Evolutionary conservation across 1,284 basidiomycete genomes (phyloP), one percentile per base, ranked within the genome.

Genomic region (Tylopilus sp.): DNA sequence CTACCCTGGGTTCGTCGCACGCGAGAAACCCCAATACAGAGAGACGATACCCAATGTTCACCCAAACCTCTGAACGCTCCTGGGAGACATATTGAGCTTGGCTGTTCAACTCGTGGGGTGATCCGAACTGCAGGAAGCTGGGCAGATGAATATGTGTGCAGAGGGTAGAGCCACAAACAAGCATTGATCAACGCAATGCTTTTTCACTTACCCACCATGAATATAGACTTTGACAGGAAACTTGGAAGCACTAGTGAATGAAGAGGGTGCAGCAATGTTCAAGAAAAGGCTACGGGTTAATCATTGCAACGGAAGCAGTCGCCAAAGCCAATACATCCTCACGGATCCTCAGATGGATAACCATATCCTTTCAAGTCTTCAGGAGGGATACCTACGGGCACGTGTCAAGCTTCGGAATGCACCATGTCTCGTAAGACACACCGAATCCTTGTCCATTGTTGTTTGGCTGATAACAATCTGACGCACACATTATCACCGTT

Each of bases 101-200:
- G 41, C 68, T 71, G 42, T 64, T 71, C 16, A 81, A 63, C 13
- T 66, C 70, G 63, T 80, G 87, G n/a, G 81, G 84, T 25, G 82
- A 86, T 4, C 87, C 86, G 55, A 85, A 89, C 62, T 89, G 86
- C n/a, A 90, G 73, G 60, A 86, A 89, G 7, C 86, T 89, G 46
- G 4, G 29, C 12, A 37, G 4, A 9, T 30, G 41, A n/a, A 41
- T 28, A n/a, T 37, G 12, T 39, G 29, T 15, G 0, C n/a, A 31
- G 16, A 29, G 28, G 13, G 19, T 10, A 10, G 18, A 10, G 19
- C 15, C 33, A 29, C 18, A n/a, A 26, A 25, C 16, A 49, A 15
- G 28, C 9, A 13, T 16, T 50, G 11, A 35, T 16, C n/a, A 29
- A 21, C 13, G 9, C 10, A 26, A 19, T 13, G 21, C 9, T 21